These are phyloP conservation scores for Rhynchospora tenuis DNA, from an alignment of 176 grass and related monocot genomes.

Conservation along the genomic window DNA sequence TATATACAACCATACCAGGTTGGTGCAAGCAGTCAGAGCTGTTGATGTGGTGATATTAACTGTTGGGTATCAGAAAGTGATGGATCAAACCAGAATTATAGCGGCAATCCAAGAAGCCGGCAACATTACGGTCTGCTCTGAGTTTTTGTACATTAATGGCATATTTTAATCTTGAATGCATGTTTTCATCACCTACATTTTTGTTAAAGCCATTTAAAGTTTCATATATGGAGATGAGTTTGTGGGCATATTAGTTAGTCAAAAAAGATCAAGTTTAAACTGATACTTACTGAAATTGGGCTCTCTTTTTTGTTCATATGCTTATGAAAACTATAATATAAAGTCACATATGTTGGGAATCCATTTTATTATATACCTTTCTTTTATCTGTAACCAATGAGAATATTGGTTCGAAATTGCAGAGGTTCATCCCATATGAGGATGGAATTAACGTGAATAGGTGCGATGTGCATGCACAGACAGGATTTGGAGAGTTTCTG, in stretches of 20 bases:
- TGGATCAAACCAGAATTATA: slow-evolving; percentile 24
- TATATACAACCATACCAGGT: slow-evolving; percentile 23
- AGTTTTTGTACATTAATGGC: neutral
- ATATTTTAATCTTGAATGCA: too few relatives aligned
- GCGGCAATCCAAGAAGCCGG: slow-evolving; percentile 23
- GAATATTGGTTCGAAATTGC: neutral
- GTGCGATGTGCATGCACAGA: slow-evolving; percentile 1
- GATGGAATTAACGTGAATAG: slow-evolving; percentile 14
- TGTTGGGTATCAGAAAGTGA: neutral
- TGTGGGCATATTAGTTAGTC: neutral
- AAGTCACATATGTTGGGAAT: neutral
- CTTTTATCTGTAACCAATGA: neutral
- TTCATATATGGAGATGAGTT: neutral
- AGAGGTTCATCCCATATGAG: slow-evolving; percentile 22
- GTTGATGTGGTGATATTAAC: slow-evolving; percentile 31
- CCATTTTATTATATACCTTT: neutral
- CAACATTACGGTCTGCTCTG: slow-evolving; percentile 13
- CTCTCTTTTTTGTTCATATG: neutral
- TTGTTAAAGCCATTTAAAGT: neutral
- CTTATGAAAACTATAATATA: neutral
- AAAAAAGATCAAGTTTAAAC: neutral
- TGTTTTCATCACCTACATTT: too few relatives aligned
- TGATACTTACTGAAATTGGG: neutral
- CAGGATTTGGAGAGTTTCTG: neutral
- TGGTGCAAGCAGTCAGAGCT: slow-evolving; percentile 16